Base-by-base conservation (phyloP, 352 stramenopile species). In the Thraustochytrium striatum region DNA sequence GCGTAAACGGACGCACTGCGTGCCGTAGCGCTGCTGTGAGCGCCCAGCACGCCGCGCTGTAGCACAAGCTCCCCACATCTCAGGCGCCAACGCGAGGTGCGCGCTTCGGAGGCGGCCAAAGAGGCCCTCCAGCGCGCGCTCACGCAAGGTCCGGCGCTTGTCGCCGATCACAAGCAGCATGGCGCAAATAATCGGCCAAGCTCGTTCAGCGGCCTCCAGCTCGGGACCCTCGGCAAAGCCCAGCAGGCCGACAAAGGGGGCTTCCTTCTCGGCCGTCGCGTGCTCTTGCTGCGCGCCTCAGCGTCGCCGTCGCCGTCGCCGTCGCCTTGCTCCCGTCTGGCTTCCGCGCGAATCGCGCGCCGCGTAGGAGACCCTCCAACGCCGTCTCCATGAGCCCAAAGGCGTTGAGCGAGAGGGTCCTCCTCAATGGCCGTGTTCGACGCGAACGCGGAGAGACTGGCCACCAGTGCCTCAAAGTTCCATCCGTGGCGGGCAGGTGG, bases 381-480 rank as follows among this genome's bases (percentile, higher is more conserved):
- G 59, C 59, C 41, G 50, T 25, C 11, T 70, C 59, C 59, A 70
- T 28, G 36, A 70, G 41, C 9, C 21, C 28, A 5, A 70, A 25
- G 0, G 59, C 59, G 8, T 70, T 50, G 41, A 33, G 44, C 21
- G 59, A 30, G 25, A 70, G 28, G 13, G 21, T 16, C 47, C 21
- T 62, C 30, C 21, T 41, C 21, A 38, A 61, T 75, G 7, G 65
- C 61, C 19, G n/a, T 30, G 89, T 81, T 94, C 85, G 69, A 86
- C 80, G 78, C 91, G 84, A 72, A 96, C 73, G 68, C 81, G 43
- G 86, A 78, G 13, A 87, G 78, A 73, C 83, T 87, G 53, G 85
- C 65, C n/a, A 96, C 88, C 33, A 93, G 85, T 53, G 93, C 90
- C 1, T 92, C 88, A 53, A 97, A 94, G 78, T 81, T 62, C 55